Base-by-base conservation (phyloP, 2,329 filamentous ascomycete genomes). In the Fusarium keratoplasticum region DNA sequence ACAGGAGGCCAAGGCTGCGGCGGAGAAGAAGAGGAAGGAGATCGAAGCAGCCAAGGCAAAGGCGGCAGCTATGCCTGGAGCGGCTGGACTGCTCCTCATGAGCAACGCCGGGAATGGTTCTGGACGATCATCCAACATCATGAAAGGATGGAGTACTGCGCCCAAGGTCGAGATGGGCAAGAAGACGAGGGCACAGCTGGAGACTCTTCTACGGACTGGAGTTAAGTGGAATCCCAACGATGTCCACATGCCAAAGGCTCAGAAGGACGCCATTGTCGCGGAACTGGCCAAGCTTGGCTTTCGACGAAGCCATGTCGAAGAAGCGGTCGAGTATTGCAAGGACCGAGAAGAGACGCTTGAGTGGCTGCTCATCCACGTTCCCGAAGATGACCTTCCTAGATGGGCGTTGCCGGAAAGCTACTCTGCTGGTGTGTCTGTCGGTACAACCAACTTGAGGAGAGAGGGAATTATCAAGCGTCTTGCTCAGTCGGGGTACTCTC, bases 291-390 rank as follows among this genome's bases (percentile, higher is more conserved):
- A 87, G n/a, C 88, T 97, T 60, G 95, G 95, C 0, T 99, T 99
- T 82, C 91, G 96, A n/a, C 88, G 87, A 77, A 97, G 93, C 78
- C 96, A 99, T 80, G 90, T 95, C 44, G 91, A 97, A 79, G 96
- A 99, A 83, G 96, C 96, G 10, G 90, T 94, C 1, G 91, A 91
- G 52, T 91, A 95, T 78, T 98, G 95, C 85, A 97, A 96, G 82
- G 95, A 98, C 80, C 89, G 93, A 33, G 95, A 98, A 81, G 96
- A 99, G 83, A 92, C 95, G 18, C 87, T 99, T 3, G 96, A 98
- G 81, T 99, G 96, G 96, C 88, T 99, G 18, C 88, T 99, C 58
- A 95, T 98, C 61, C 96, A 99, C 82, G 95, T 99, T 3, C 96
- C 96, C 1, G 96, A 99, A 80, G 96, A 99, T 80, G 96, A 98